Evolutionary conservation across 768 basidiomycete genomes (phyloP).

Genomic region (Austroboletus festivus): DNA sequence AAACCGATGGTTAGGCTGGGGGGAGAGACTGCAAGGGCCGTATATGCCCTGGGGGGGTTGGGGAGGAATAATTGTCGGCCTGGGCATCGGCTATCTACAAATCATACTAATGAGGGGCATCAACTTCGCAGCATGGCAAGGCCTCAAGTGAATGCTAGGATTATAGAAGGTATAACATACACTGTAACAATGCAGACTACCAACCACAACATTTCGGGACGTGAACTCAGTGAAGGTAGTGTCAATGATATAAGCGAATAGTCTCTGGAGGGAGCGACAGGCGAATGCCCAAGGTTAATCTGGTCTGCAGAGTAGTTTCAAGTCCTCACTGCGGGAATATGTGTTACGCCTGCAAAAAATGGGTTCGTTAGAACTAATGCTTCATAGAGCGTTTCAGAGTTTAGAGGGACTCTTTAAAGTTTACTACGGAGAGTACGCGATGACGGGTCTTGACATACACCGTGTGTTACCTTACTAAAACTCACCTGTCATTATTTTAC

Average conservation of each 20-base stretch:
- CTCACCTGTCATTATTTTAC: too few relatives aligned
- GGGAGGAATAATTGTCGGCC: conserved; percentile 88
- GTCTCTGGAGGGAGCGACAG: too few relatives aligned
- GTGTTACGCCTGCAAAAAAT: too few relatives aligned
- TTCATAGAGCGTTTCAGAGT: too few relatives aligned
- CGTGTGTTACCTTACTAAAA: too few relatives aligned
- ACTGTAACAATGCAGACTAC: background rate
- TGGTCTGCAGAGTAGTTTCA: too few relatives aligned
- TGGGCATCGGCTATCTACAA: conserved; percentile 91
- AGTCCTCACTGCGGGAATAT: too few relatives aligned
- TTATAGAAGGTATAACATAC: conserved; percentile 22
- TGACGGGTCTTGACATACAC: too few relatives aligned
- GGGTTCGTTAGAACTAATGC: too few relatives aligned
- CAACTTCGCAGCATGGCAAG: conserved; percentile 88
- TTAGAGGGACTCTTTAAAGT: too few relatives aligned
- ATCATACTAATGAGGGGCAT: conserved; percentile 95
- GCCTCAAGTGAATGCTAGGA: conserved; percentile 28
- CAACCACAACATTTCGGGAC: background rate
- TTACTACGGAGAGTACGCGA: too few relatives aligned
- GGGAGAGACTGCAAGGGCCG: conserved; percentile 64
- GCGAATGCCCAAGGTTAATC: too few relatives aligned
- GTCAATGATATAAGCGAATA: background rate
- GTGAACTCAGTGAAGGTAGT: background rate
- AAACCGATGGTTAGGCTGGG: conserved; percentile 72
- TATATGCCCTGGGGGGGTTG: conserved; percentile 71